These are phyloP conservation scores for Leonotis leonurus DNA, from an alignment of 257 asterid genomes.

Conservation along the genomic window DNA sequence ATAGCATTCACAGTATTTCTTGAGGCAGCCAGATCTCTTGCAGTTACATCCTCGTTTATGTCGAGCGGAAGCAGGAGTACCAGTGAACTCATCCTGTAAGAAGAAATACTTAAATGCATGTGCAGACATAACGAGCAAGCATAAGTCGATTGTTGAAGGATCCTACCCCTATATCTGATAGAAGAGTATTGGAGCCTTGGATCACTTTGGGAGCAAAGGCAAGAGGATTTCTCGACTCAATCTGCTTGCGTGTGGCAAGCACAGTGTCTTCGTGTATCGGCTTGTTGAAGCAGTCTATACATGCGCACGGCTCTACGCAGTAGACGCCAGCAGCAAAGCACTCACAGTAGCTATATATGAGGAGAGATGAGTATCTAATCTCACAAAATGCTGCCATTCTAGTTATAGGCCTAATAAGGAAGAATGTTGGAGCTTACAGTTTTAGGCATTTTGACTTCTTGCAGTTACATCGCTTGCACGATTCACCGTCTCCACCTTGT, in stretches of 20 bases:
- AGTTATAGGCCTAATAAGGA: not conserved
- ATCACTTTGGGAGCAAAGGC: slow-evolving; percentile 76
- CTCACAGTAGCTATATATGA: slow-evolving; percentile 68
- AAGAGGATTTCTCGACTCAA: slow-evolving; percentile 63
- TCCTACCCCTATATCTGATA: slow-evolving; percentile 36
- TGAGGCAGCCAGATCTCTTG: slow-evolving; percentile 59
- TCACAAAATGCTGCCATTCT: not conserved
- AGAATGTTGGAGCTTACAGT: slow-evolving; percentile 35
- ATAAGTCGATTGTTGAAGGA: not conserved
- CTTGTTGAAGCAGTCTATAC: slow-evolving; percentile 59
- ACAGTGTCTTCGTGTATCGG: slow-evolving; percentile 62
- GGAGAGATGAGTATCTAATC: no score
- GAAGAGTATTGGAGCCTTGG: slow-evolving; percentile 23
- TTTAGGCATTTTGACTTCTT: slow-evolving; percentile 59
- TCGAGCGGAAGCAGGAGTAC: slow-evolving; percentile 60
- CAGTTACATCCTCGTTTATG: slow-evolving; percentile 74
- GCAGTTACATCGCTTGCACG: slow-evolving; percentile 63
- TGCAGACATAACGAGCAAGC: not conserved
- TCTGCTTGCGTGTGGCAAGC: slow-evolving; percentile 61
- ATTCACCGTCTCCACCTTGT: slow-evolving; percentile 32
- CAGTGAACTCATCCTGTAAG: slow-evolving; percentile 36
- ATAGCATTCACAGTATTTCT: slow-evolving; percentile 67
- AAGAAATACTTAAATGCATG: not conserved
- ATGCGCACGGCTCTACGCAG: slow-evolving; percentile 62
- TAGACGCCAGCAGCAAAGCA: slow-evolving; percentile 75